Base-by-base conservation (phyloP, 163 green algal genomes). In the Volvox carteri region DNA sequence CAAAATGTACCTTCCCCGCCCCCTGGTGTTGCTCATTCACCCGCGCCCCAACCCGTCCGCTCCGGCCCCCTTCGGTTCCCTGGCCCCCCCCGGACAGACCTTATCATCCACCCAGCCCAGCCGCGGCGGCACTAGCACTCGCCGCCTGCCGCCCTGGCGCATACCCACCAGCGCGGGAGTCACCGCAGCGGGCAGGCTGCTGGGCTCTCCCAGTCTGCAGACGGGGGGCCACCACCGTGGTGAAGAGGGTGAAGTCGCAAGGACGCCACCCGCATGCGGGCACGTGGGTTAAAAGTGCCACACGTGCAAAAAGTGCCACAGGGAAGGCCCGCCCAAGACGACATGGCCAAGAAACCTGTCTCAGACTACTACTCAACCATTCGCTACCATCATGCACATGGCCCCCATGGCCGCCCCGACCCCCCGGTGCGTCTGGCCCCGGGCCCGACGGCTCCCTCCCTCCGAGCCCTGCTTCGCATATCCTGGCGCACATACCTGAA, bases 111-210 rank as follows among this genome's bases (percentile, higher is more conserved):
- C 78, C 93, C 93, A 95, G 33, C 93, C 93, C 16, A 89, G 48
- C 11, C 28, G 46, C 14, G 91, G 91, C 5, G 93, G 93, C 39
- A 95, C 72, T 14, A 94, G 85, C 60, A 95, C 90, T 0, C 93
- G 76, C 6, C 93, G 86, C 33, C 62, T 76, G n/a, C 91, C 92
- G 33, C 93, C 93, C 58, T 92, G 85, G 7, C 89, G 78, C 93
- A 96, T 96, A 65, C 92, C 93, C 50, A 90, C 68, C 28, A 96
- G 62, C 23, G 84, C 90, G 11, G 88, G 85, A 8, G 86, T 83
- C 30, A 84, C 93, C 11, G 93, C 92, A 0, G 74, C 68, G 0
- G 93, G 93, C 48, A 96, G 78, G 18, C 89, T 62, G 41, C 85
- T 28, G 7, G 67, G 46, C 0, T 94, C 93, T 6, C 91, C 93